Evolutionary conservation across 2,329 filamentous ascomycete genomes (phyloP), one percentile per base, ranked within the genome.

Genomic region (Lecanicillium sp.): DNA sequence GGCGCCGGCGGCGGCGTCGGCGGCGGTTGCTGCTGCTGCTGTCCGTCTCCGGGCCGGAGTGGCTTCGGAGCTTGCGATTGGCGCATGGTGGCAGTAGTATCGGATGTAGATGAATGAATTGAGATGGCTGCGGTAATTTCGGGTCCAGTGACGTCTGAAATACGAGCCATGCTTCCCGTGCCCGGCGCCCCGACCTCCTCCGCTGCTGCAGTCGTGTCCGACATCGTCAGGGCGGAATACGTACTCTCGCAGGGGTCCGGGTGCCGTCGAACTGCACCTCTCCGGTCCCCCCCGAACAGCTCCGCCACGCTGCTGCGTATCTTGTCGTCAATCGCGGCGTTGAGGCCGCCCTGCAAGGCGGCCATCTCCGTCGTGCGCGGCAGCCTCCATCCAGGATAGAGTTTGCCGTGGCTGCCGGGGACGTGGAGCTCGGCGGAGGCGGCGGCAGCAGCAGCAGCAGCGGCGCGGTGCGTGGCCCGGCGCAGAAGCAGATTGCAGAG

Each of bases 371-470:
- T n/a, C 27, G 37, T 35, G 29, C 12, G 21, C 12, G 45, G 45
- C 15, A 48, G 12, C 2, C 45, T 17, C 45, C 45, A 48, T 23
- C 23, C 23, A 7, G 45, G 21, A 21, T 48, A 48, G 21, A 48
- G 38, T 14, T n/a, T 26, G 29, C 45, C 45, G 45, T 48, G 45
- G 30, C 45, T 36, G 7, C 45, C 15, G 14, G 45, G 45, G 21
- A 29, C 27, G 29, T 27, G 17, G 12, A 48, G 27, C 37, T 48
- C 35, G 20, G 11, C 44, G 29, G 40, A 29, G 9, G 37, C 37
- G 1, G n/a, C n/a, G n/a, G n/a, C n/a, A n/a, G n/a, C n/a, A n/a
- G n/a, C n/a, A n/a, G n/a, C n/a, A n/a, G n/a, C n/a, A n/a, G n/a
- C n/a, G n/a, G n/a, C n/a, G n/a, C n/a, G n/a, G n/a, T n/a, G n/a